Percentiles rank a stretch among this genome's conserved stretches.
Evolutionary conservation across 176 grass and related monocot species (phyloP).

Genomic region (Guadua angustifolia): DNA sequence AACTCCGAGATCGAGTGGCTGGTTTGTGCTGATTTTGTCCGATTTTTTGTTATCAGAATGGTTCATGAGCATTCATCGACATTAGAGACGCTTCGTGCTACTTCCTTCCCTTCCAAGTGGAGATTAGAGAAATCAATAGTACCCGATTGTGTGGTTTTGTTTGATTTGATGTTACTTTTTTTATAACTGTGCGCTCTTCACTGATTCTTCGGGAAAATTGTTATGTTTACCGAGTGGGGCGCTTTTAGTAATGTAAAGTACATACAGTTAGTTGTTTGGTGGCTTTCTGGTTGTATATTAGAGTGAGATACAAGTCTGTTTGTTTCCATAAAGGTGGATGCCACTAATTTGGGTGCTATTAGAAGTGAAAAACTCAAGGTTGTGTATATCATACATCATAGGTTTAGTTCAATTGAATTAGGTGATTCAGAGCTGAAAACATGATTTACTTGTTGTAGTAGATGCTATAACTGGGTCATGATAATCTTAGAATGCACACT

Average conservation of each 20-base stretch:
- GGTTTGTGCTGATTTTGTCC: neutral
- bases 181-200: constrained; percentile 23
- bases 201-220: constrained; percentile 42
- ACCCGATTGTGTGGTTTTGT: constrained; percentile 20
- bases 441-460: constrained; percentile 6
- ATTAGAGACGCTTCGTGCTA: neutral
- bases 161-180: constrained; percentile 40
- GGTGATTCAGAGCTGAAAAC: neutral
- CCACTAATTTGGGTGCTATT: constrained; percentile 6
- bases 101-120: neutral
- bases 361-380: constrained; percentile 15
- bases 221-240: neutral
- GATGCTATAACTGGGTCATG: neutral
- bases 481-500: neutral
- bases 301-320: constrained; percentile 50
- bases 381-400: neutral
- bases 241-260: constrained; percentile 43
- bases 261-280: constrained; percentile 41
- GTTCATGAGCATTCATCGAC: neutral
- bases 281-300: constrained; percentile 35
- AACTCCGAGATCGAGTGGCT: constrained; percentile 26
- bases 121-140: neutral
- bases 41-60: neutral
- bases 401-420: neutral
- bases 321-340: neutral